Percentiles rank a stretch among this genome's conserved stretches.
These are phyloP conservation scores for Marasmius sp. DNA, from an alignment of 1,284 basidiomycete genomes.

Conservation along the genomic window DNA sequence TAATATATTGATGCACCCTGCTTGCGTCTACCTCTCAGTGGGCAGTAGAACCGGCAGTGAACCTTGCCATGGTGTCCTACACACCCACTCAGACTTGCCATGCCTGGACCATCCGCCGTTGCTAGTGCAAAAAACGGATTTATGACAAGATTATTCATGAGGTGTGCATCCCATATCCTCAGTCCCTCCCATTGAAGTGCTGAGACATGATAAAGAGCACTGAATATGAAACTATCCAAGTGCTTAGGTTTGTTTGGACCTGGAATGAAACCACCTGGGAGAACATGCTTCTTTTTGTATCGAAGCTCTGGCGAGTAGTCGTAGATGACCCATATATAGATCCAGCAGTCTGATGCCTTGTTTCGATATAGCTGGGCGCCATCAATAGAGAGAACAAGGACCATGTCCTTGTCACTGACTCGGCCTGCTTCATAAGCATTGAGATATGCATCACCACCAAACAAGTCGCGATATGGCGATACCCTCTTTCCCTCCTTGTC, in stretches of 20 bases:
- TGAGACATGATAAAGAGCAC: conserved; percentile 20
- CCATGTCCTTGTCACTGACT: conserved; percentile 21
- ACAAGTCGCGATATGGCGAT: conserved; percentile 8
- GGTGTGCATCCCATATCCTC: conserved; percentile 14
- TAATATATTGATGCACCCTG: conserved; percentile 19
- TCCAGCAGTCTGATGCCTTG: conserved; percentile 30
- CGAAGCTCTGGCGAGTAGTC: conserved; percentile 23
- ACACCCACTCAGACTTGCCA: conserved; percentile 20
- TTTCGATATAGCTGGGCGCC: conserved; percentile 31
- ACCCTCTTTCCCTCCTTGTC: conserved; percentile 12
- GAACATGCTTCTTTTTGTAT: conserved; percentile 26
- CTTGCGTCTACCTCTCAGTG: conserved; percentile 17
- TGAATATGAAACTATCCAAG: conserved; percentile 28
- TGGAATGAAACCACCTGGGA: conserved; percentile 26
- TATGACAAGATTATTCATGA: background rate
- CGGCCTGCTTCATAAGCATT: conserved; percentile 13
- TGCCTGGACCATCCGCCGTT: conserved; percentile 27
- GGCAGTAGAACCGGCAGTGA: conserved; percentile 20
- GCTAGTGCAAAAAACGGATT: conserved; percentile 14
- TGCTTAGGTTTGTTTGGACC: conserved; percentile 30
- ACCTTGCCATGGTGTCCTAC: conserved; percentile 23
- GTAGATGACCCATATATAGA: conserved; percentile 29
- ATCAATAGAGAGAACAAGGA: conserved; percentile 28
- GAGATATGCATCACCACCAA: conserved; percentile 18
- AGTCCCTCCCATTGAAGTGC: conserved; percentile 18